Percentiles rank a stretch among this genome's conserved stretches.
Evolutionary conservation across 441 rosid species (phyloP).

Genomic region (Populus trichocarpa): DNA sequence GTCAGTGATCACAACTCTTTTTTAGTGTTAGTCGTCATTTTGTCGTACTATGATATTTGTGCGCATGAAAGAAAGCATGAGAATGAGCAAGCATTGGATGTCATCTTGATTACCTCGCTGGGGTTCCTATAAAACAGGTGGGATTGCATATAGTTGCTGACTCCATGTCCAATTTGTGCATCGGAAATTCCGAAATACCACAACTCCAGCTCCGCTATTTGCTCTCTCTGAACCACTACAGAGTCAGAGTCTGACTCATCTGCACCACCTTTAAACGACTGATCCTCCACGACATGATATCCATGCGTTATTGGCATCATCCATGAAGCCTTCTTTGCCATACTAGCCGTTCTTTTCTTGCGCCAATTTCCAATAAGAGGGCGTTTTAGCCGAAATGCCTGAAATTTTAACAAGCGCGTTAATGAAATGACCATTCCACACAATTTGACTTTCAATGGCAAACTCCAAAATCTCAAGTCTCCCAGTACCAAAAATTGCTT

Average conservation of each 20-base stretch:
- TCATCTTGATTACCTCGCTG: conserved; percentile 32
- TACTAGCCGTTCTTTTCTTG: conserved; percentile 25
- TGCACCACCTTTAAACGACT: conserved; percentile 15
- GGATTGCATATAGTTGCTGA: conserved; percentile 52
- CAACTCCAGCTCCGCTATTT: conserved; percentile 52
- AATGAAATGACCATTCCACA: not conserved
- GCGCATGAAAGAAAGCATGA: not conserved
- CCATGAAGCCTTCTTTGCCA: conserved; percentile 51
- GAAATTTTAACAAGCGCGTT: not conserved
- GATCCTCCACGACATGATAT: conserved; percentile 46
- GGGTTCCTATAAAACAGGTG: conserved; percentile 50
- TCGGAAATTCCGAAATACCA: conserved; percentile 67
- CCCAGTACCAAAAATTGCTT: not conserved
- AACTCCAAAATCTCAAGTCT: not conserved
- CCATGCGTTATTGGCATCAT: conserved; percentile 71
- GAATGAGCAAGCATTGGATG: not conserved
- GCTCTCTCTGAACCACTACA: conserved; percentile 65
- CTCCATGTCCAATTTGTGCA: conserved; percentile 41
- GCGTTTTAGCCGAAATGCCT: conserved; percentile 46
- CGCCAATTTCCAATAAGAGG: conserved; percentile 29
- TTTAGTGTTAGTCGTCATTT: not conserved
- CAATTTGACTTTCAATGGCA: not conserved
- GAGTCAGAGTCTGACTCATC: conserved; percentile 32
- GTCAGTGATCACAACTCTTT: not conserved
- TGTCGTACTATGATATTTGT: not conserved